Evolutionary conservation across 345 rosid species (phyloP).

Genomic region (Linum usitatissimum): DNA sequence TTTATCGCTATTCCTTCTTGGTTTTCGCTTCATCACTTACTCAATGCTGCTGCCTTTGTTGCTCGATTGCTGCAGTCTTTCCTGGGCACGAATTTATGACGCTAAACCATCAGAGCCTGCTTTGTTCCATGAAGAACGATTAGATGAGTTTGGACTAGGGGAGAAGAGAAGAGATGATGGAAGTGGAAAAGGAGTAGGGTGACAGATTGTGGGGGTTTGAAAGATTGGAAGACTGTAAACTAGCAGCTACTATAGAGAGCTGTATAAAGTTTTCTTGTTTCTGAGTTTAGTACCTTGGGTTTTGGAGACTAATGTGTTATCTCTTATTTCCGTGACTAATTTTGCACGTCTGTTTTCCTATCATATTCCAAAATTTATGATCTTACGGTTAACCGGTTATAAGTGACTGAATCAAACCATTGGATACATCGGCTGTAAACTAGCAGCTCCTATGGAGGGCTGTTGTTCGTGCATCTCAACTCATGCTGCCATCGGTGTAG

Average conservation of each 20-base stretch:
- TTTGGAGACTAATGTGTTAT: too few species aligned
- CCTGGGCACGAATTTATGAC: constrained; percentile 45
- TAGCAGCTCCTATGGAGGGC: too few species aligned
- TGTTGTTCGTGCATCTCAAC: too few species aligned
- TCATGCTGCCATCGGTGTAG: too few species aligned
- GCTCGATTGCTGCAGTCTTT: constrained; percentile 32
- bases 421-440: too few species aligned
- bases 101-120: not conserved
- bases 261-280: too few species aligned
- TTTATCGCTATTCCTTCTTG: not conserved
- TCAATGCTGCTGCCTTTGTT: not conserved
- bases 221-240: not conserved
- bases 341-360: too few species aligned
- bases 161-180: not conserved
- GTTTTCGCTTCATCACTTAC: not conserved
- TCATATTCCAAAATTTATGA: too few species aligned
- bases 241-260: not conserved
- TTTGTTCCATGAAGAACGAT: not conserved
- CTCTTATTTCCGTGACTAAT: too few species aligned
- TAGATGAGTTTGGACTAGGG: not conserved
- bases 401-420: too few species aligned
- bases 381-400: too few species aligned
- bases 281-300: too few species aligned
- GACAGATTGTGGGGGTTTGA: not conserved
- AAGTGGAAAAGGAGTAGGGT: not conserved